Conservation (phyloP, 768 basidiomycete species). For the Clitopilus passeckerianus region DNA sequence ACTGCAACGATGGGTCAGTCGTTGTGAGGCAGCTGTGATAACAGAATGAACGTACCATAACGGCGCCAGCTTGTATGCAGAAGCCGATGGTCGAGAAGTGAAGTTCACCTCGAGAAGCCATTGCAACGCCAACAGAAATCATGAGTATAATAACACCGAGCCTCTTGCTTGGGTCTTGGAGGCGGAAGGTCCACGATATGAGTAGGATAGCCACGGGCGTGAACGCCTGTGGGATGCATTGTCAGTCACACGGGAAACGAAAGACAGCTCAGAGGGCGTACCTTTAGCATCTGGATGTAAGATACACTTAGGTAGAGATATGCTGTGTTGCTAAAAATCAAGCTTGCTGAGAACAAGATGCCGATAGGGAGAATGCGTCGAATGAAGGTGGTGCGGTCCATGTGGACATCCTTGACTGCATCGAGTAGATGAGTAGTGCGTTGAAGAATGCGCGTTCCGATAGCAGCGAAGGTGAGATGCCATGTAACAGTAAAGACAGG, state of each 20-base stretch:
- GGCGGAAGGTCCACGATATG: conserved; percentile 88
- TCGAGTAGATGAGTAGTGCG: conserved; percentile 81
- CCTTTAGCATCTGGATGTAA: conserved; percentile 98
- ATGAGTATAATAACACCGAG: conserved; percentile 81
- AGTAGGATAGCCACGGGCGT: conserved; percentile 85
- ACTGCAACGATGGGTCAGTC: conserved; percentile 35
- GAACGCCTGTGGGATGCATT: conserved; percentile 60
- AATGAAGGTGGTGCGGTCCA: conserved; percentile 75
- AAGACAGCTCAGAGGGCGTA: conserved; percentile 17
- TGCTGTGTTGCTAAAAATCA: conserved; percentile 88
- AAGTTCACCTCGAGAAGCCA: conserved; percentile 87
- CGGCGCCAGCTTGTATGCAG: conserved; percentile 81
- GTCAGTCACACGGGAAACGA: background rate
- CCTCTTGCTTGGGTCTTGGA: conserved; percentile 81
- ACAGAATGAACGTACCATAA: conserved; percentile 51
- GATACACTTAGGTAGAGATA: conserved; percentile 89
- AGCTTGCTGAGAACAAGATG: conserved; percentile 85
- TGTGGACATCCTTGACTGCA: conserved; percentile 70
- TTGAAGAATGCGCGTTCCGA: conserved; percentile 83
- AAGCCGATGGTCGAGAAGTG: conserved; percentile 86
- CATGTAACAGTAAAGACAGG: conserved; percentile 93
- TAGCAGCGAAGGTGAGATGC: conserved; percentile 72
- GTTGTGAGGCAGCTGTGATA: conserved; percentile 2
- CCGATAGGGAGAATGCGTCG: conserved; percentile 92
- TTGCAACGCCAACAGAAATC: conserved; percentile 87